These are phyloP conservation scores for Globisporangium takayamanum DNA, from an alignment of 352 stramenopile species.

Conservation along the genomic window DNA sequence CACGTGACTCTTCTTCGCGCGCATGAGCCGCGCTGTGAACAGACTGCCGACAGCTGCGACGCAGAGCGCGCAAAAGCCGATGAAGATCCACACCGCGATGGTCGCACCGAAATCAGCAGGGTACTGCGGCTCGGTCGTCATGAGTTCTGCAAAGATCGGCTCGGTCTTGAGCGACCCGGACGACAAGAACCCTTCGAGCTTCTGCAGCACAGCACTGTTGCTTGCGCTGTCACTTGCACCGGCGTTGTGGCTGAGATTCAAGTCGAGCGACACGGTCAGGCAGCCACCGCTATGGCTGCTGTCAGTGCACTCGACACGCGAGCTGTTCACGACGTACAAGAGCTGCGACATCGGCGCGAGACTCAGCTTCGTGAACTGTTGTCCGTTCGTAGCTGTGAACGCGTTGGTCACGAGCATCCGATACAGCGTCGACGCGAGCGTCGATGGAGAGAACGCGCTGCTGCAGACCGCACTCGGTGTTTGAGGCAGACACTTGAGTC, in stretches of 20 bases:
- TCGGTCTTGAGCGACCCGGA: constrained; percentile 35
- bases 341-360: constrained; percentile 30
- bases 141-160: constrained; percentile 38
- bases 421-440: constrained; percentile 41
- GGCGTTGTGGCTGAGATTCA: constrained; percentile 16
- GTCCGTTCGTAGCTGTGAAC: constrained; percentile 33
- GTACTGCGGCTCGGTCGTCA: constrained; percentile 35
- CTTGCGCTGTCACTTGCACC: constrained; percentile 6
- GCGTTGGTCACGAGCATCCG: constrained; percentile 35
- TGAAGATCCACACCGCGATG: constrained; percentile 57
- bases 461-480: constrained; percentile 24
- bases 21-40: constrained; percentile 30
- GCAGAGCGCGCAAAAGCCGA: constrained; percentile 41
- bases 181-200: constrained; percentile 45
- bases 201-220: constrained; percentile 28
- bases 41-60: constrained; percentile 21
- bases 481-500: constrained; percentile 25
- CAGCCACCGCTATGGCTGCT: constrained; percentile 18
- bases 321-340: constrained; percentile 55
- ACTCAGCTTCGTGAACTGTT: constrained; percentile 25
- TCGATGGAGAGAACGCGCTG: constrained; percentile 29
- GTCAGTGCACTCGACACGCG: constrained; percentile 22
- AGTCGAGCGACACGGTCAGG: constrained; percentile 38
- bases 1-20: constrained; percentile 39
- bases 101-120: constrained; percentile 29